phyloP scores from a whole-genome alignment of 2,329 filamentous ascomycete genomes.

The Colletotrichum euphorbiae region DNA sequence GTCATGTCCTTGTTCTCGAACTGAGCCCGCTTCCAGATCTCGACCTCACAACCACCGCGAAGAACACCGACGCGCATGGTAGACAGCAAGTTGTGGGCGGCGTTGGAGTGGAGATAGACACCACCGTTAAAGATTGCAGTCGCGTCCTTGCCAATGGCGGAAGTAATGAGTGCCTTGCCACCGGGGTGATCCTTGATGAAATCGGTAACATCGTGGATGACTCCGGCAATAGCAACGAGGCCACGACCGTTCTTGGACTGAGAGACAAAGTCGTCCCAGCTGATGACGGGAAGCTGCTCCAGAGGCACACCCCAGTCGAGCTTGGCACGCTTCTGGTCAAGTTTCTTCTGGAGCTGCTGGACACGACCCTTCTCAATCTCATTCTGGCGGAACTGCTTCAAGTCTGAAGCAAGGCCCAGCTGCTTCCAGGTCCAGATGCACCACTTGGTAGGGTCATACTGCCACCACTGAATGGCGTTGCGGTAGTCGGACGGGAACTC shows the following conservation, averaged over 20 bases:
- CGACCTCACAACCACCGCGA: slow-evolving; percentile 87
- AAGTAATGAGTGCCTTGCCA: slow-evolving; percentile 86
- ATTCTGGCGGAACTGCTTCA: slow-evolving; percentile 92
- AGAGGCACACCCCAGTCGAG: slow-evolving; percentile 90
- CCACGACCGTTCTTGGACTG: slow-evolving; percentile 82
- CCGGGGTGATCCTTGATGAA: slow-evolving; percentile 94
- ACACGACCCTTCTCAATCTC: slow-evolving; percentile 93
- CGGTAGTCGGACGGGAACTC: slow-evolving; percentile 95
- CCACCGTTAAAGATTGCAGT: slow-evolving; percentile 93
- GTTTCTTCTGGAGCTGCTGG: slow-evolving; percentile 92
- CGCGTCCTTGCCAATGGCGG: slow-evolving; percentile 86
- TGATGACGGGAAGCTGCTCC: slow-evolving; percentile 85
- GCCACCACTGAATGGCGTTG: slow-evolving; percentile 90
- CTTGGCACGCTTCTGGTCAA: slow-evolving; percentile 84
- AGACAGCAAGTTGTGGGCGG: slow-evolving; percentile 87
- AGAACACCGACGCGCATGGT: slow-evolving; percentile 91
- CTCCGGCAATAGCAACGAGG: slow-evolving; percentile 82
- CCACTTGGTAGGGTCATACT: slow-evolving; percentile 95
- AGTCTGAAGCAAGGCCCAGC: slow-evolving; percentile 83
- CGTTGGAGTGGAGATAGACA: slow-evolving; percentile 91
- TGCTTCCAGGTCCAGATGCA: slow-evolving; percentile 87
- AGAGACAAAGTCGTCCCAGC: slow-evolving; percentile 87
- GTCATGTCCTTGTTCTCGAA: slow-evolving; percentile 86
- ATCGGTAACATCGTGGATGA: slow-evolving; percentile 85
- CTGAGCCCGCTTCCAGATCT: slow-evolving; percentile 92